phyloP scores from a whole-genome alignment of 345 rosid genomes.

The Lepidium sativum region DNA sequence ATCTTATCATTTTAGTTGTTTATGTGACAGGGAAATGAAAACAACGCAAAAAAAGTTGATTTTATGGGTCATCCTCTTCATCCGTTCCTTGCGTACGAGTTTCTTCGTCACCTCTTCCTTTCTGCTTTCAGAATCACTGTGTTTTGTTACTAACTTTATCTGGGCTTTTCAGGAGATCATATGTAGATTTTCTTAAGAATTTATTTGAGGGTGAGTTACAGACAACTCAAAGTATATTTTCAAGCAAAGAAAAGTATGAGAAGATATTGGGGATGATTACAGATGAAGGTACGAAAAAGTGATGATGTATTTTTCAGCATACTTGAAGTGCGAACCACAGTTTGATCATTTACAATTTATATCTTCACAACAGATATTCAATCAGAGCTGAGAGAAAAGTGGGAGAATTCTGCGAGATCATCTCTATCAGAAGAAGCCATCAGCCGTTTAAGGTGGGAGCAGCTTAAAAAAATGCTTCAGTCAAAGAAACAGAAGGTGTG shows the following conservation, averaged over 20 bases:
- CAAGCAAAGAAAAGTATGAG: conserved; percentile 73
- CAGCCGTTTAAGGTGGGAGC: conserved; percentile 69
- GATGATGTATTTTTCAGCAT: background rate
- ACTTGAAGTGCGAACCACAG: background rate
- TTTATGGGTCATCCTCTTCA: conserved; percentile 62
- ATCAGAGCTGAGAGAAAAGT: conserved; percentile 72
- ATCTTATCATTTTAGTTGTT: background rate
- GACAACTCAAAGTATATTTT: conserved; percentile 49
- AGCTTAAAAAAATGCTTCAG: conserved; percentile 57
- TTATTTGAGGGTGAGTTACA: conserved; percentile 72
- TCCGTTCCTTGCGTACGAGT: conserved; percentile 82
- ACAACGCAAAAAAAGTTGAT: conserved; percentile 63
- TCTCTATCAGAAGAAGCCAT: conserved; percentile 59
- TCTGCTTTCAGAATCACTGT: background rate
- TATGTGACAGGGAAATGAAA: conserved; percentile 65
- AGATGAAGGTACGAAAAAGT: conserved; percentile 48
- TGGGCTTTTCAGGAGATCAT: conserved; percentile 63
- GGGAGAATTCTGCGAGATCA: conserved; percentile 56
- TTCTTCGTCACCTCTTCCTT: conserved; percentile 8
- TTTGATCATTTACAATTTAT: conserved; percentile 12
- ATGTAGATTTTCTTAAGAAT: conserved; percentile 57
- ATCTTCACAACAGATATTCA: conserved; percentile 46
- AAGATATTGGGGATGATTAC: conserved; percentile 83
- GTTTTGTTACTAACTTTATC: conserved; percentile 7
- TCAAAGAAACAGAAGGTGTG: conserved; percentile 72